Percentiles rank a stretch among this genome's conserved stretches.
Conservation (phyloP, 2,329 filamentous ascomycete genomes). For the Hawksworthiomyces lignivorus region DNA sequence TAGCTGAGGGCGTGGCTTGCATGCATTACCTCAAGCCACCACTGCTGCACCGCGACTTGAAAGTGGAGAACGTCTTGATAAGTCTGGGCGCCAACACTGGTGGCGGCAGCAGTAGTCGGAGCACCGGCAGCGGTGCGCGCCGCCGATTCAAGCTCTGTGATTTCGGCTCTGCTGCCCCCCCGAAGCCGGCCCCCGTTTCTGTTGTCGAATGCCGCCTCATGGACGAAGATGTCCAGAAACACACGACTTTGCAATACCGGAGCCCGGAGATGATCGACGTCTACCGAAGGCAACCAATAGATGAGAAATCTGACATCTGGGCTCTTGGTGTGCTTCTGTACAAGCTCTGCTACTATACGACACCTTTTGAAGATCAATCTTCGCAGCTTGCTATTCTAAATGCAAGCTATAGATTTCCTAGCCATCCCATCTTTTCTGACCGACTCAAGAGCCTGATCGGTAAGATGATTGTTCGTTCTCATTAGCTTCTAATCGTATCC, state of each 20-base stretch:
- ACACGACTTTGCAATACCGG: constrained; percentile 94
- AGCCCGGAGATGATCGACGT: constrained; percentile 99
- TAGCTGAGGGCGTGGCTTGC: constrained; percentile 91
- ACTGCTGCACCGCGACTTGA: constrained; percentile 85
- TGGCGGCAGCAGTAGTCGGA: constrained; percentile 3
- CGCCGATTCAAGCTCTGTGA: constrained; percentile 93
- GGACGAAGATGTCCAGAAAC: constrained; percentile 93
- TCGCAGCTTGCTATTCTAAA: constrained; percentile 96
- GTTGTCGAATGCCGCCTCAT: constrained; percentile 84
- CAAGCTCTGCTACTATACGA: constrained; percentile 98
- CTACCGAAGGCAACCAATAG: constrained; percentile 90
- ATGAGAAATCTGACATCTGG: constrained; percentile 99
- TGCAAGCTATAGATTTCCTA: constrained; percentile 86
- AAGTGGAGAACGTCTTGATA: constrained; percentile 97
- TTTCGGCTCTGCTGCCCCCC: constrained; percentile 85
- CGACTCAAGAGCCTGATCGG: constrained; percentile 83
- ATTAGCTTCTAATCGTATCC: too few species aligned
- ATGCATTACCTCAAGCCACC: constrained; percentile 99
- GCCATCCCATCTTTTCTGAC: constrained; percentile 83
- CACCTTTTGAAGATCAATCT: constrained; percentile 85
- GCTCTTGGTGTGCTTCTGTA: constrained; percentile 90
- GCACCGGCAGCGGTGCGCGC: constrained; percentile 40
- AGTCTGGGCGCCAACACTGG: constrained; percentile 39
- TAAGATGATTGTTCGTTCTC: constrained; percentile 33
- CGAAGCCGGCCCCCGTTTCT: constrained; percentile 75